A percentile compares a stretch with the other conserved stretches of the same genome.
Conservation (phyloP, 176 grass and related monocot genomes). For the Olyra latifolia region DNA sequence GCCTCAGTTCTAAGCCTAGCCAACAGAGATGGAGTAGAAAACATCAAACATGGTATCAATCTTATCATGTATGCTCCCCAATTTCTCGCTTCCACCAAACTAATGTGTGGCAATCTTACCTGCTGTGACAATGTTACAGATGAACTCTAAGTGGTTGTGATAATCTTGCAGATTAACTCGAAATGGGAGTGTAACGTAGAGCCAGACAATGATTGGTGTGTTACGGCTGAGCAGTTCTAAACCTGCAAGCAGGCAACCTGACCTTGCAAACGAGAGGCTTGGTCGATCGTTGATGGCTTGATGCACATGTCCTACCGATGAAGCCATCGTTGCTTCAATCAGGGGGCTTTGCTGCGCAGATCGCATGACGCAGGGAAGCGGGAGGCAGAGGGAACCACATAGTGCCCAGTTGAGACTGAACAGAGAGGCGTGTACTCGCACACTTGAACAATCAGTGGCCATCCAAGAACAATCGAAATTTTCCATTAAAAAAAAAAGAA, state of each 20-base stretch:
- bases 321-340: slow-evolving; percentile 7
- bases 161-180: neutral
- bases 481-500: too few relatives aligned
- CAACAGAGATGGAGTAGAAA: neutral
- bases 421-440: neutral
- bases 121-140: neutral
- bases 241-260: neutral
- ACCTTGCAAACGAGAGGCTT: neutral
- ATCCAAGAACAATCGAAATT: neutral
- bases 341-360: neutral
- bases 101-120: neutral
- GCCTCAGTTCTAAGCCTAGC: neutral
- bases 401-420: neutral
- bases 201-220: neutral
- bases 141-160: neutral
- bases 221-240: neutral
- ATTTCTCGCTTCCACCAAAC: neutral
- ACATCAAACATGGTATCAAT: slow-evolving; percentile 8
- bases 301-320: neutral
- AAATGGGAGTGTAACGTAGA: neutral
- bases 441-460: neutral
- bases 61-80: neutral
- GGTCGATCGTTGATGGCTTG: neutral
- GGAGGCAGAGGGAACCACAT: neutral
- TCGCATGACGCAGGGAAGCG: neutral